phyloP scores from a whole-genome alignment of 2,329 filamentous ascomycete genomes.

The Elsinoe australis region DNA sequence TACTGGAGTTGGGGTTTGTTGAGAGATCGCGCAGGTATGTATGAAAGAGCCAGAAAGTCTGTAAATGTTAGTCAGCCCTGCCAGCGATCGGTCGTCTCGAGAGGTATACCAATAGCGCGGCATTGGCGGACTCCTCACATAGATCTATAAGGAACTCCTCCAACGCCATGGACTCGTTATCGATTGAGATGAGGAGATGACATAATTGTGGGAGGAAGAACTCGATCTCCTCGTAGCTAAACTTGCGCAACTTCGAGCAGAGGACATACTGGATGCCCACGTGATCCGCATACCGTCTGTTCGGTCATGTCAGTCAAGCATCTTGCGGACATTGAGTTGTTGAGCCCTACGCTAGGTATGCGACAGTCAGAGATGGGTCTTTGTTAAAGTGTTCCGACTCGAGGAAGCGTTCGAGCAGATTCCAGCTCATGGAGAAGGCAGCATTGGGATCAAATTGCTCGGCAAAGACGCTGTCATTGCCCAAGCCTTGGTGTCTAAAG shows the following conservation, averaged over 20 bases:
- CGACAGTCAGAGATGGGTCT: constrained; percentile 80
- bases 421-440: constrained; percentile 53
- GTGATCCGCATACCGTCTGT: constrained; percentile 78
- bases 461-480: constrained; percentile 19
- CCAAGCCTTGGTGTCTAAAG: constrained; percentile 5
- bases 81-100: not conserved
- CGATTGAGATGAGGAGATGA: constrained; percentile 77
- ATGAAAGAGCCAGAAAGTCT: constrained; percentile 90
- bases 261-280: constrained; percentile 85
- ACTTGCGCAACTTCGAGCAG: constrained; percentile 80
- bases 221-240: constrained; percentile 84
- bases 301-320: constrained; percentile 18
- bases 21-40: constrained; percentile 78
- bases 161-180: constrained; percentile 86
- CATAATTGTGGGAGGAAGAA: constrained; percentile 83
- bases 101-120: constrained; percentile 63
- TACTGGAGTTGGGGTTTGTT: constrained; percentile 63
- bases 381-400: constrained; percentile 92
- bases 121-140: constrained; percentile 80
- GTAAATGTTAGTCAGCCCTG: constrained; percentile 18
- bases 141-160: constrained; percentile 81
- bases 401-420: constrained; percentile 82
- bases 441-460: constrained; percentile 17
- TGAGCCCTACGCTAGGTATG: constrained; percentile 70
- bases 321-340: constrained; percentile 19